Conservation (phyloP, 345 rosid genomes). For the Aegle marmelos region DNA sequence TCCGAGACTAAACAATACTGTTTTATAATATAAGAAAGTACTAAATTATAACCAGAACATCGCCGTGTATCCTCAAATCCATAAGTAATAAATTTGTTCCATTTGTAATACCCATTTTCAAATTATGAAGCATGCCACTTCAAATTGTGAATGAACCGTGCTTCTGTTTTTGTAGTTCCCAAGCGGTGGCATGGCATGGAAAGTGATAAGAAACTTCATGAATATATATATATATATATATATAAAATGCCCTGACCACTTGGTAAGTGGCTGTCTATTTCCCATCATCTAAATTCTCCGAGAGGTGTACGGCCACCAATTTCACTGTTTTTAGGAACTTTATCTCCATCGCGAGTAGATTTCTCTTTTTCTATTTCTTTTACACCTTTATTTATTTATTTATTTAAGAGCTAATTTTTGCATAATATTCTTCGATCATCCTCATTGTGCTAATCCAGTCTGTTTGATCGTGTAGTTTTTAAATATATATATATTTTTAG, state of each 20-base stretch:
- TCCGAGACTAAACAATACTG: no score
- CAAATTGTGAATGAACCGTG: no score
- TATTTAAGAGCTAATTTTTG: no score
- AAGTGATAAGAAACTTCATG: neutral
- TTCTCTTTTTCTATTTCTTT: no score
- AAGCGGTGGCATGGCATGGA: neutral
- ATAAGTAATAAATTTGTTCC: no score
- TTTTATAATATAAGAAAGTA: neutral
- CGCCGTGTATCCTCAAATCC: neutral
- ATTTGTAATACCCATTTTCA: neutral
- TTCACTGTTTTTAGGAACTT: neutral
- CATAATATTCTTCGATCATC: no score
- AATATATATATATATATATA: neutral
- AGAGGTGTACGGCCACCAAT: neutral
- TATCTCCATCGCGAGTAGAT: no score
- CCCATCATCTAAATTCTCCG: neutral
- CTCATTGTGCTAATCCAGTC: no score
- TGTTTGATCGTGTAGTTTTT: no score
- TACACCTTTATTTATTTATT: no score
- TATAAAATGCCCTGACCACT: neutral
- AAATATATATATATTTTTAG: no score
- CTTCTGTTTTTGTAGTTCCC: neutral
- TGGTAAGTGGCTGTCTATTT: neutral
- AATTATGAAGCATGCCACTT: neutral
- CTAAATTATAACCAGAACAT: neutral